Conservation (phyloP, 1,284 basidiomycete genomes). For the Boletellus deceptivus region DNA sequence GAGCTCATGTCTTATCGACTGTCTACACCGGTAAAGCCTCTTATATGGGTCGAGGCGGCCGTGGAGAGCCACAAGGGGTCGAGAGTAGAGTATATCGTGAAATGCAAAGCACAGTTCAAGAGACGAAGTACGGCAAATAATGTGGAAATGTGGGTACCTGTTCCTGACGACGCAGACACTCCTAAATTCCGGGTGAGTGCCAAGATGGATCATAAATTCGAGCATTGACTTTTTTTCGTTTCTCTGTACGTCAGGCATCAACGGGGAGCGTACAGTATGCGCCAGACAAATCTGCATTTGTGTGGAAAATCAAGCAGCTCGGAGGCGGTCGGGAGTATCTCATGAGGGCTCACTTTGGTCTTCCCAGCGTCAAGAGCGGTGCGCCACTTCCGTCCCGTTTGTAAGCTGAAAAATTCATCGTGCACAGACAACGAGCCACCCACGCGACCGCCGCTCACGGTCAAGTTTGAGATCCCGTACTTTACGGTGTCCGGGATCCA, state of each 20-base stretch:
- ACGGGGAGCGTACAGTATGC: conserved; percentile 93
- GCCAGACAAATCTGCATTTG: conserved; percentile 93
- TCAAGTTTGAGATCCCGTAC: conserved; percentile 98
- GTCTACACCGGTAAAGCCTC: conserved; percentile 94
- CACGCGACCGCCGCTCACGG: conserved; percentile 90
- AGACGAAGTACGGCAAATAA: conserved; percentile 1
- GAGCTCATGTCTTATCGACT: conserved; percentile 98
- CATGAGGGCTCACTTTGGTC: conserved; percentile 94
- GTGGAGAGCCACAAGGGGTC: conserved; percentile 94
- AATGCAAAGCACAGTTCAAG: conserved; percentile 5
- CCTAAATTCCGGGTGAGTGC: conserved; percentile 88
- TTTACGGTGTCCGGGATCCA: conserved; percentile 97
- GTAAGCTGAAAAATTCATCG: neutral
- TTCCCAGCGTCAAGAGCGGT: conserved; percentile 88
- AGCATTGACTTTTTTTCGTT: neutral
- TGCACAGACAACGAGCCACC: conserved; percentile 17
- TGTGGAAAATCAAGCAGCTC: conserved; percentile 97
- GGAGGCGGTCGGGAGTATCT: conserved; percentile 92
- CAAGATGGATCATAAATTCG: neutral
- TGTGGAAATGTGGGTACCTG: conserved; percentile 86
- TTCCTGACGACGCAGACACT: conserved; percentile 97
- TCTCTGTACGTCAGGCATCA: conserved; percentile 56
- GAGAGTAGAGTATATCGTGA: conserved; percentile 97
- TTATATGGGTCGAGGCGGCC: conserved; percentile 97
- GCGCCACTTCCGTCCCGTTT: conserved; percentile 24